Conservation (phyloP, 176 grass and related monocot species). For the Avena eriantha region DNA sequence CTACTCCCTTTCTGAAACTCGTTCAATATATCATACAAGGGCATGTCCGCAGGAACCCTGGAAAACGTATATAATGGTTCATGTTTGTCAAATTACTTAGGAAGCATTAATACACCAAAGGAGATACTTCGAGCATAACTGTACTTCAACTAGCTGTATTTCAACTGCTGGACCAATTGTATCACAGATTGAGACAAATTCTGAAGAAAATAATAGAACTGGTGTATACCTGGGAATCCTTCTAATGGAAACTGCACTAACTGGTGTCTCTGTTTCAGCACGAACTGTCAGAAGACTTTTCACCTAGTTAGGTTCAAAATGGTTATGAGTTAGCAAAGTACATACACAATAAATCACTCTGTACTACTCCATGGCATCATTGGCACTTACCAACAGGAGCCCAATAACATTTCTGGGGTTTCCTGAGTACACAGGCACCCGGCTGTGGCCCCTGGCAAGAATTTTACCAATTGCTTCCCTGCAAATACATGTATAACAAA, state of each 20-base stretch:
- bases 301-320: slow-evolving; percentile 71
- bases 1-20: slow-evolving; percentile 99
- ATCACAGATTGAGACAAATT: slow-evolving; percentile 10
- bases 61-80: slow-evolving; percentile 39
- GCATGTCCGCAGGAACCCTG: slow-evolving; percentile 98
- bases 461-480: slow-evolving; percentile 99
- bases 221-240: slow-evolving; percentile 88
- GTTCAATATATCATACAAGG: slow-evolving; percentile 98
- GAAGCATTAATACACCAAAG: slow-evolving; percentile 34
- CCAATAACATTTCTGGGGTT: slow-evolving; percentile 95
- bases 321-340: background rate
- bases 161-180: slow-evolving; percentile 23
- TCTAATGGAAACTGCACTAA: slow-evolving; percentile 98
- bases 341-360: slow-evolving; percentile 18
- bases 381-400: slow-evolving; percentile 81
- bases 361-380: slow-evolving; percentile 17
- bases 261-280: slow-evolving; percentile 98
- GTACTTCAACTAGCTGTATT: slow-evolving; percentile 6
- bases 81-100: slow-evolving; percentile 34
- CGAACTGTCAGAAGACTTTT: slow-evolving; percentile 99
- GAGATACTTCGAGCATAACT: slow-evolving; percentile 9
- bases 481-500: slow-evolving; percentile 39
- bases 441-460: slow-evolving; percentile 97
- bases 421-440: slow-evolving; percentile 97
- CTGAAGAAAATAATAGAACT: slow-evolving; percentile 29